Base-by-base conservation (phyloP, 192 early-diverging fungal species). In the Coemansia sp. region DNA sequence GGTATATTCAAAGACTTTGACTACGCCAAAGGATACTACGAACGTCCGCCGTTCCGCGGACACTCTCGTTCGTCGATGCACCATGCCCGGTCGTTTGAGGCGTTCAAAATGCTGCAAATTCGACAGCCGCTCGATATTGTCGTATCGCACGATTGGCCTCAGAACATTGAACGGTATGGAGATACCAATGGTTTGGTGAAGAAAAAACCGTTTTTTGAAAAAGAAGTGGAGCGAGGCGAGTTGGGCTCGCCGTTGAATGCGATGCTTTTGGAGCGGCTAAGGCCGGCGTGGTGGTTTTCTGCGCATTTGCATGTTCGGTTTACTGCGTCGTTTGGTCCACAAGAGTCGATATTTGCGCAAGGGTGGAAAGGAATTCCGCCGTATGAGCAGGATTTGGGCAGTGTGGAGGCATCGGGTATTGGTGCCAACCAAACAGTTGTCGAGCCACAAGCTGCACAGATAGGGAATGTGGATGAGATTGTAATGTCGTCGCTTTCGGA, bases 111-210 rank as follows among this genome's bases (percentile, higher is more conserved):
- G 62, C 60, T 79, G 47, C 76, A 92, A 84, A 85, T 96, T 12
- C 64, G 83, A 10, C 54, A 83, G 22, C 91, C 93, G 0, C 53
- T 99, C 40, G 95, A 99, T 56, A 83, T 97, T 17, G 91, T 99
- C 54, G 61, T 97, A 0, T 93, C 93, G 5, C 97, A 99, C 68
- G 97, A 99, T 64, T 99, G 97, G 97, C 97, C 97, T 1, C 81
- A 85, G 47, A 87, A 87, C 8, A 93, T 98, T 28, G 90, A 91
- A 47, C 72, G 81, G 21, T 88, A 88, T 69, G 97, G 97, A 2
- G 74, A 98, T 72, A 69, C 82, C 0, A 40, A 65, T 4, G 22
- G 59, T 23, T 75, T 99, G 42, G 61, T 96, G 20, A 60, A 72
- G 3, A 69, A 31, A 3, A 98, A 98, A 65, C 82, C 72, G n/a